These are phyloP conservation scores for Angomonas deanei DNA, from an alignment of 208 protist genomes.

Conservation along the genomic window DNA sequence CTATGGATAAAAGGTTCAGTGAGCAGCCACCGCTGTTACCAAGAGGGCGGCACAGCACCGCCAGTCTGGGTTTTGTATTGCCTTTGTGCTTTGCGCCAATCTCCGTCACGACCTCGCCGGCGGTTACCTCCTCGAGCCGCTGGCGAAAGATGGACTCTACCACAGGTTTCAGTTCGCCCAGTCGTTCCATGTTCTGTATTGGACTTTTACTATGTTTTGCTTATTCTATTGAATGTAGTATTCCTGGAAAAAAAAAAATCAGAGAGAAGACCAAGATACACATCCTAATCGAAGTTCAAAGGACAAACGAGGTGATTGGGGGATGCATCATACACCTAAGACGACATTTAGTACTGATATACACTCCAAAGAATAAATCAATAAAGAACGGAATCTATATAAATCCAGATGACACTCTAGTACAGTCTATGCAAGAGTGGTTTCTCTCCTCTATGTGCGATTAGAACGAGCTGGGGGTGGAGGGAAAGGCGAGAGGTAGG, in stretches of 20 bases:
- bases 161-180: constrained; percentile 35
- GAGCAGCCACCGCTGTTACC: constrained; percentile 8
- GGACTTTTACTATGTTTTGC: too few relatives aligned
- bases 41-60: constrained; percentile 54
- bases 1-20: constrained; percentile 34
- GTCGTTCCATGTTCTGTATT: constrained; percentile 27
- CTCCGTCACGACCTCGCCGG: constrained; percentile 66
- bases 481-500: too few relatives aligned
- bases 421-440: too few relatives aligned
- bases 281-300: too few relatives aligned
- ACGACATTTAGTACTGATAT: too few relatives aligned
- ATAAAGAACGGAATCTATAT: too few relatives aligned
- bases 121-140: constrained; percentile 71
- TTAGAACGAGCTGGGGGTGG: too few relatives aligned
- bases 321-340: too few relatives aligned
- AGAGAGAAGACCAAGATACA: neutral
- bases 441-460: too few relatives aligned
- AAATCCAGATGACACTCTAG: too few relatives aligned
- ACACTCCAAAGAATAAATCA: too few relatives aligned
- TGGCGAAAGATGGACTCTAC: constrained; percentile 63
- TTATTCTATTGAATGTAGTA: constrained; percentile 4
- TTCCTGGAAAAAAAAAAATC: constrained; percentile 6
- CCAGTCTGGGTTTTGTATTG: constrained; percentile 34
- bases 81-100: constrained; percentile 33
- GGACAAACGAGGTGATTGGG: too few relatives aligned